A percentile compares a stretch with the other conserved stretches of the same genome.
Evolutionary conservation across 305 asterid species (phyloP).

Genomic region (Solanum hybrid): DNA sequence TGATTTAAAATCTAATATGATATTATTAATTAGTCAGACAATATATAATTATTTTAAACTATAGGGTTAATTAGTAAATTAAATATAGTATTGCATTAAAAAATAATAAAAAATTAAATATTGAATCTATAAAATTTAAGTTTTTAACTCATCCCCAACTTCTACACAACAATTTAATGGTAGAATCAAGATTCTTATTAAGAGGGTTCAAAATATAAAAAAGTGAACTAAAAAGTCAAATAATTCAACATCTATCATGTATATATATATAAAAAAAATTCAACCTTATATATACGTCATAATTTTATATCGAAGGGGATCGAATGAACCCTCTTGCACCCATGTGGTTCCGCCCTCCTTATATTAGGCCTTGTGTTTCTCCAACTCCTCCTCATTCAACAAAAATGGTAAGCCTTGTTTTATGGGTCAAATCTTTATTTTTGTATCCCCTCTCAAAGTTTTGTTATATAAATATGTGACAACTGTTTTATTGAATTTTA

Average conservation of each 20-base stretch:
- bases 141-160: neutral
- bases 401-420: neutral
- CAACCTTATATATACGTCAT: neutral
- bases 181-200: neutral
- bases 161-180: neutral
- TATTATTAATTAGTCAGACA: neutral
- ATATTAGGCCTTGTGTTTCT: neutral
- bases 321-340: neutral
- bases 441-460: neutral
- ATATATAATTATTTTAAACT: no score
- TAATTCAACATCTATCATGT: neutral
- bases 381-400: neutral
- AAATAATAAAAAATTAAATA: no score
- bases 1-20: neutral
- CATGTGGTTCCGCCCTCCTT: neutral
- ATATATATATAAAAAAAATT: neutral
- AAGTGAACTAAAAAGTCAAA: neutral
- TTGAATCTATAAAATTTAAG: neutral
- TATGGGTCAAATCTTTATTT: neutral
- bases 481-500: neutral
- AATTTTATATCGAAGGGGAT: neutral
- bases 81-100: neutral
- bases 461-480: neutral
- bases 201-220: neutral
- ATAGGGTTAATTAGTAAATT: neutral